These are phyloP conservation scores for Ogataea hybrid DNA, from an alignment of 1,139 yeast genomes.

Conservation along the genomic window DNA sequence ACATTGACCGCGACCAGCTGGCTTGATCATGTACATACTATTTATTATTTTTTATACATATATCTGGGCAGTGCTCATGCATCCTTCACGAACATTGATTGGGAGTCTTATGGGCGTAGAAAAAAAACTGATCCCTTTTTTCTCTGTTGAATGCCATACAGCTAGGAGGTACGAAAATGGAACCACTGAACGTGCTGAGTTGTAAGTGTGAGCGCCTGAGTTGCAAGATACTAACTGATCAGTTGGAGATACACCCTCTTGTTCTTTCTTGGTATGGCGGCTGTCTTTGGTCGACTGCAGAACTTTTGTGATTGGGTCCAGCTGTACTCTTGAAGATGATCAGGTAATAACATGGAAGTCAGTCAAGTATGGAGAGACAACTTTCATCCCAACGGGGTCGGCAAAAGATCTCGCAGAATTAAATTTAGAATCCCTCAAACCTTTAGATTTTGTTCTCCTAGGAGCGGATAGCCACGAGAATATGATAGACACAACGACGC, in stretches of 20 bases:
- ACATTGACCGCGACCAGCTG: slow-evolving; percentile 1
- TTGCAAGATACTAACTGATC: neutral
- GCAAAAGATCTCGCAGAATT: slow-evolving; percentile 8
- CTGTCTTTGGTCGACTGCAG: slow-evolving; percentile 11
- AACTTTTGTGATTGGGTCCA: slow-evolving; percentile 18
- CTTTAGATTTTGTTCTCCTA: slow-evolving; percentile 22
- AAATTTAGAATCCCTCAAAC: neutral
- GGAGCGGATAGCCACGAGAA: slow-evolving; percentile 14
- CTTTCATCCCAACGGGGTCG: slow-evolving; percentile 11
- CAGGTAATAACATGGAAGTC: slow-evolving; percentile 19
- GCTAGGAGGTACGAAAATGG: slow-evolving; percentile 7
- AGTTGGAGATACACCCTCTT: slow-evolving; percentile 19
- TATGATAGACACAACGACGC: slow-evolving; percentile 9
- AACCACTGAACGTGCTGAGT: slow-evolving; percentile 14
- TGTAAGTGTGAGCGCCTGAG: slow-evolving; percentile 12
- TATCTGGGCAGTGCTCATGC: slow-evolving; percentile 3
- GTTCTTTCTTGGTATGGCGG: slow-evolving; percentile 21
- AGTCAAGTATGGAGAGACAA: slow-evolving; percentile 14
- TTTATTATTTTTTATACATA: neutral
- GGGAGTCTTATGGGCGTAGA: slow-evolving; percentile 6
- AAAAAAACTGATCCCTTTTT: slow-evolving; percentile 9
- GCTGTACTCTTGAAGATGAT: slow-evolving; percentile 12
- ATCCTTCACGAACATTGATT: neutral
- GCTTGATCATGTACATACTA: slow-evolving; percentile 2
- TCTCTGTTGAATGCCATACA: slow-evolving; percentile 4